Evolutionary conservation across 2,329 filamentous ascomycete genomes (phyloP), one percentile per base, ranked within the genome.

Genomic region (Neopestalotiopsis clavispora): DNA sequence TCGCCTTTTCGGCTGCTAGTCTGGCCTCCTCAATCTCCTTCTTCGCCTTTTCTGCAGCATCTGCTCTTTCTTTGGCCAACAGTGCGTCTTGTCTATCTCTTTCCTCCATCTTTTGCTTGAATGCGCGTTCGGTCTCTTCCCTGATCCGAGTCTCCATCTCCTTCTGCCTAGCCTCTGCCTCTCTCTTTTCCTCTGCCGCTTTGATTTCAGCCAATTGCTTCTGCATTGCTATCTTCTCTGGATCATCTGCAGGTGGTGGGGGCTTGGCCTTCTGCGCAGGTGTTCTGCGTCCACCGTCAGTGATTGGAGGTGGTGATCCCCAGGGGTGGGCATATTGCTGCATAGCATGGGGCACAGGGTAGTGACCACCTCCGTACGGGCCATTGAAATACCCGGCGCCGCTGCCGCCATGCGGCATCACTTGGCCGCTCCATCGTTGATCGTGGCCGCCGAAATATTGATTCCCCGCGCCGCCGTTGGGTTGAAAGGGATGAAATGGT

Each of bases 151-250:
- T 79, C 70, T 87, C 84, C 0, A 83, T 71, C 64, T 84, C 82
- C 4, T 78, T 79, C 68, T 83, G 80, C 73, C 79, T 82, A 42
- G 84, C 82, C 10, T 81, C 82, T 12, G 83, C 83, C 66, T 84
- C 85, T 69, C 80, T 81, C 71, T 79, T 81, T 38, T 82, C 83
- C 68, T 85, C 79, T 38, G 82, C 82, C 4, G 78, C 80, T 70
- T 87, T 83, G 58, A 87, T 82, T 10, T 80, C 79, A 13, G 84
- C 83, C 17, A 93, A 79, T 73, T 91, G 86, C 71, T 88, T 85
- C 70, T 91, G 86, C 68, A 91, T 85, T n/a, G 83, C 83, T 71
- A 91, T 82, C 74, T 89, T 89, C 68, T 91, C 87, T 1, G 86
- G 84, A 66, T 91, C 87, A 38, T 71, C 70, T 49, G 71, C 69